Conservation (phyloP, 805 yeast genomes). For the Sugiyamaella chiloensis region DNA sequence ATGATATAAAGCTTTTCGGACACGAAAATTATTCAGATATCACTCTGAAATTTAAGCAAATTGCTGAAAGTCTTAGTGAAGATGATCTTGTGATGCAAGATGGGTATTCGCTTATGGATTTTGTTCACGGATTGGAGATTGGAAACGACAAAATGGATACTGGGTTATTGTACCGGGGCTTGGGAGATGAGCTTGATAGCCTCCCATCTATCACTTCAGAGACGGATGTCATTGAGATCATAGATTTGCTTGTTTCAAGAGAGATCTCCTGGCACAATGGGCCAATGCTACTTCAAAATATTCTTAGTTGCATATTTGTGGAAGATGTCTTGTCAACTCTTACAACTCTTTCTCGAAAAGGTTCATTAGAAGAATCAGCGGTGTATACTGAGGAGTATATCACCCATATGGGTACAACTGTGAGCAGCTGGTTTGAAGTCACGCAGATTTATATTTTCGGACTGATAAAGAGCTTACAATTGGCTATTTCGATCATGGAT, state of each 20-base stretch:
- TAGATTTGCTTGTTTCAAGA: constrained; percentile 52
- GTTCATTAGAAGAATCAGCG: background rate
- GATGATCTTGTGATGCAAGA: constrained; percentile 57
- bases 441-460: constrained; percentile 26
- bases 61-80: constrained; percentile 20
- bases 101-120: constrained; percentile 67
- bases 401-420: constrained; percentile 2
- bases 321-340: constrained; percentile 49
- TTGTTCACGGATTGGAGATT: constrained; percentile 77
- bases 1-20: constrained; percentile 23
- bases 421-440: constrained; percentile 23
- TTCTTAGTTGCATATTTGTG: constrained; percentile 71
- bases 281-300: constrained; percentile 69
- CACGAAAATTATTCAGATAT: constrained; percentile 31
- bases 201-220: constrained; percentile 38
- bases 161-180: constrained; percentile 52
- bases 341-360: constrained; percentile 5
- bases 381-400: constrained; percentile 9
- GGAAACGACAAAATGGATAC: constrained; percentile 74
- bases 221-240: constrained; percentile 47
- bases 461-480: constrained; percentile 25
- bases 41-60: constrained; percentile 24
- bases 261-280: constrained; percentile 75
- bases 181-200: constrained; percentile 44
- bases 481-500: constrained; percentile 18